Base-by-base conservation (phyloP, 805 yeast species). In the Spathaspora girioi region DNA sequence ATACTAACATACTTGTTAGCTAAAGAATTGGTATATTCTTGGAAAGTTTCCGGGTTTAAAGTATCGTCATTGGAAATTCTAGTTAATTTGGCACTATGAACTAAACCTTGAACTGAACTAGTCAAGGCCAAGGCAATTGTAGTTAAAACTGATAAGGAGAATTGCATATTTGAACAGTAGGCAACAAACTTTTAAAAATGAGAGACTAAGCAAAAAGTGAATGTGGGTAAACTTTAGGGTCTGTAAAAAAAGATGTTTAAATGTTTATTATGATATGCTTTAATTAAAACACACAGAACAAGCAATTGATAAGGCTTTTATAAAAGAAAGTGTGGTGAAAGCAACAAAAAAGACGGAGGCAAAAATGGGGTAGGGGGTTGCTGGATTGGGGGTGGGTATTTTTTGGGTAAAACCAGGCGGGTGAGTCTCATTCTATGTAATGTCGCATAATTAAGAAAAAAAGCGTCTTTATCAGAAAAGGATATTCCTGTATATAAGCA, bases 1-100 rank as follows among this genome's bases (percentile, higher is more conserved):
- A 75, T 66, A 48, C 73, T 69, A 52, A 81, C 60, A 68, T 87
- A 87, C 70, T 86, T 86, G 59, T 77, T 73, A 51, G 86, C 84
- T 62, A 87, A 77, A 19, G 81, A 78, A 44, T 71, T 62, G 52
- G 86, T 70, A 66, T 86, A 86, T 52, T 79, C 78, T 42, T 69
- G 69, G 60, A 79, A 82, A 27, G 73, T 64, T 47, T 73, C 69
- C 45, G 80, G 83, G 53, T 78, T 74, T 56, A 83, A 71, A 44
- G 80, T 77, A 53, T 83, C 86, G 43, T 78, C 83, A 31, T 77
- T 65, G 5, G 89, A 79, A 38, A 78, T 75, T 69, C 83, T 84
- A 61, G 79, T 76, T 62, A 86, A 77, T 59, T 80, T 79, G 45
- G 86, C 80, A 45, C 78, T 73, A 66, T 76, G 82, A 14, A 72